Base-by-base conservation (phyloP, 176 grass and related monocot species). In the Areca catechu region DNA sequence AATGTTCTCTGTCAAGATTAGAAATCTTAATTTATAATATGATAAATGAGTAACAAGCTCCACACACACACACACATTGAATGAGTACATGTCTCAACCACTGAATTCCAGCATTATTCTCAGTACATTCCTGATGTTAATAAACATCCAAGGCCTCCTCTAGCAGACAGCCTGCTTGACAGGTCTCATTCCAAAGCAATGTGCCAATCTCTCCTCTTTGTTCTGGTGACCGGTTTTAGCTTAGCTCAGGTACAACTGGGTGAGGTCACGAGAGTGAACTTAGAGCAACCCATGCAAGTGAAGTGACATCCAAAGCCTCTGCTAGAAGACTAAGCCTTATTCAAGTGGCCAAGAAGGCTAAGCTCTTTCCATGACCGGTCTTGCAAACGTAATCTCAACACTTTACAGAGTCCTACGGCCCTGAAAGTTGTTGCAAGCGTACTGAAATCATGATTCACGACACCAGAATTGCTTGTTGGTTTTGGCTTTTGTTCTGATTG, bases 381-480 rank as follows among this genome's bases (percentile, higher is more conserved):
- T 29, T 29, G 27, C 27, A 29, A 29, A 29, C 27, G 27, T 29
- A 29, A 29, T 29, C 27, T 6, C 27, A 0, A 29, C 27, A 29
- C 27, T 6, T 29, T 29, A n/a, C n/a, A n/a, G 5, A 53, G 19
- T n/a, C 4, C 16, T 17, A 51, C 56, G 69, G 69, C 21, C 56
- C 55, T 20, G 4, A 61, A 71, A 72, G 37, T 1, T 51, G 21
- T 25, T 72, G 69, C 56, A 62, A 10, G 1, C 52, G 28, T 72
- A 65, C 43, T 67, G 27, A 67, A 77, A 67, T 23, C 70, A 56
- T 61, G 65, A 77, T 61, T 23, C 70, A 56, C 56, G 65, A 82
- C 60, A 62, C 16, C 7, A 19, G 43, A 20, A 72, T 25, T 50
- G 56, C 17, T 72, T 22, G 30, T 20, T 51, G 23, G 74, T 54